These are phyloP conservation scores for Geosmithia putterillii DNA, from an alignment of 2,329 filamentous ascomycete species.

Conservation along the genomic window DNA sequence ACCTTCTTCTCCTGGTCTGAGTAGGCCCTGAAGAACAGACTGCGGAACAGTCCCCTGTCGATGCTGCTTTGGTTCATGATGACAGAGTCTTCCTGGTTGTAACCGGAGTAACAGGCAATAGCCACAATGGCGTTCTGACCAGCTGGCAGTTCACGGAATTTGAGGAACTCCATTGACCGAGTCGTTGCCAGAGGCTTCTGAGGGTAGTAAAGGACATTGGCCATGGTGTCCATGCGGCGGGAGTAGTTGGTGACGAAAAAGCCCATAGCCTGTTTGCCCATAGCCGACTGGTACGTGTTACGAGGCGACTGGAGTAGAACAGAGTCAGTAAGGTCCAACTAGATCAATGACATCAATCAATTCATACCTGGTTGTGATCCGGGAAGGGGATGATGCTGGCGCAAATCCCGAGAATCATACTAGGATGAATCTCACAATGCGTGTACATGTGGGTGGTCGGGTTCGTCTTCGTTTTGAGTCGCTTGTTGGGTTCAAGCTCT, in stretches of 20 bases:
- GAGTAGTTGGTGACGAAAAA: slow-evolving; percentile 97
- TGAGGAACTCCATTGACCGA: slow-evolving; percentile 95
- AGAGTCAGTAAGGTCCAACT: not conserved
- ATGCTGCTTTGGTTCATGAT: slow-evolving; percentile 99
- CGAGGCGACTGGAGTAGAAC: slow-evolving; percentile 62
- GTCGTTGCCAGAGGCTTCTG: slow-evolving; percentile 96
- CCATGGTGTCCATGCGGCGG: slow-evolving; percentile 98
- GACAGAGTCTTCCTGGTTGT: slow-evolving; percentile 99
- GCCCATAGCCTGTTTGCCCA: slow-evolving; percentile 99
- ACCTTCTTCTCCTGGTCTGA: slow-evolving; percentile 95
- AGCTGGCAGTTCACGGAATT: slow-evolving; percentile 92
- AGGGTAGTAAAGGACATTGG: slow-evolving; percentile 96
- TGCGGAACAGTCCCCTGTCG: slow-evolving; percentile 92
- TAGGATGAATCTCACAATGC: slow-evolving; percentile 97
- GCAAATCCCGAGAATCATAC: slow-evolving; percentile 97
- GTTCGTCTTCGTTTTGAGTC: slow-evolving; percentile 81
- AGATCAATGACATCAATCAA: not conserved
- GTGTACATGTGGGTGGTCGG: slow-evolving; percentile 86
- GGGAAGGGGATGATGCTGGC: slow-evolving; percentile 99
- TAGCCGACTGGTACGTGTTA: slow-evolving; percentile 98
- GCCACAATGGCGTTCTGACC: slow-evolving; percentile 98
- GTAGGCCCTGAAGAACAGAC: slow-evolving; percentile 95
- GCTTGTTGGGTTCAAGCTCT: slow-evolving; percentile 61
- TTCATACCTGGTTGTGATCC: slow-evolving; percentile 78
- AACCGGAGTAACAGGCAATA: slow-evolving; percentile 93